Evolutionary conservation across 345 rosid genomes (phyloP).

Genomic region (Gossypium ekmanianum): DNA sequence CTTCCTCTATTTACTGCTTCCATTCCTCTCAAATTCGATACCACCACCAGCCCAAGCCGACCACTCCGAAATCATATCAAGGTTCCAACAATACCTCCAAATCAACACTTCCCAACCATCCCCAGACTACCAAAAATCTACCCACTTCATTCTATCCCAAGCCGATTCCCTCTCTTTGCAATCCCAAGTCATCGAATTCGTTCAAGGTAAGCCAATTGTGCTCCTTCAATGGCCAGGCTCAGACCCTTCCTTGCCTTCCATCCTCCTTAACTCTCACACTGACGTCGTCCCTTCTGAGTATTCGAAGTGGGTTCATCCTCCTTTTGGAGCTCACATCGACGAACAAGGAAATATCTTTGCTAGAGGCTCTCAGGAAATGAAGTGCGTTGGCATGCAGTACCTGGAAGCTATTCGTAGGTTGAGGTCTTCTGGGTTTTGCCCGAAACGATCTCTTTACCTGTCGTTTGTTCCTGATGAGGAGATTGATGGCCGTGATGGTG

Average conservation of each 20-base stretch:
- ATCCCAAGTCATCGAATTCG: slow-evolving; percentile 57
- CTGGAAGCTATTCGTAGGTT: slow-evolving; percentile 77
- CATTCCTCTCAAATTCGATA: slow-evolving; percentile 1
- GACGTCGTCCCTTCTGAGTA: slow-evolving; percentile 86
- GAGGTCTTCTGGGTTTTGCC: slow-evolving; percentile 57
- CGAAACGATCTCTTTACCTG: slow-evolving; percentile 66
- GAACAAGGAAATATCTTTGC: slow-evolving; percentile 62
- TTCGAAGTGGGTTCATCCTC: slow-evolving; percentile 72
- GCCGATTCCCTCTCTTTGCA: slow-evolving; percentile 65
- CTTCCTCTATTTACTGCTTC: background rate
- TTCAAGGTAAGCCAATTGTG: slow-evolving; percentile 60
- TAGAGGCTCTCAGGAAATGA: slow-evolving; percentile 97
- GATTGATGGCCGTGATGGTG: slow-evolving; percentile 84
- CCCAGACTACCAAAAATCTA: slow-evolving; percentile 58
- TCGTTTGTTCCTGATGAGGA: slow-evolving; percentile 89
- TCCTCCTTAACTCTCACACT: slow-evolving; percentile 90
- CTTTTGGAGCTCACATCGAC: slow-evolving; percentile 74
- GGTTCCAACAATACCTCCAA: slow-evolving; percentile 81
- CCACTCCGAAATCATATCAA: slow-evolving; percentile 38
- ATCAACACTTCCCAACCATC: slow-evolving; percentile 84
- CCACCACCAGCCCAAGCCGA: slow-evolving; percentile 11
- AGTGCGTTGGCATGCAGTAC: slow-evolving; percentile 95
- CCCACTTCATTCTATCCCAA: slow-evolving; percentile 59
- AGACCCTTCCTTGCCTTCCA: slow-evolving; percentile 53
- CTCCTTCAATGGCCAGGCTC: slow-evolving; percentile 81